Evolutionary conservation across 345 rosid species (phyloP).

Genomic region (Noccaea bulbosa): DNA sequence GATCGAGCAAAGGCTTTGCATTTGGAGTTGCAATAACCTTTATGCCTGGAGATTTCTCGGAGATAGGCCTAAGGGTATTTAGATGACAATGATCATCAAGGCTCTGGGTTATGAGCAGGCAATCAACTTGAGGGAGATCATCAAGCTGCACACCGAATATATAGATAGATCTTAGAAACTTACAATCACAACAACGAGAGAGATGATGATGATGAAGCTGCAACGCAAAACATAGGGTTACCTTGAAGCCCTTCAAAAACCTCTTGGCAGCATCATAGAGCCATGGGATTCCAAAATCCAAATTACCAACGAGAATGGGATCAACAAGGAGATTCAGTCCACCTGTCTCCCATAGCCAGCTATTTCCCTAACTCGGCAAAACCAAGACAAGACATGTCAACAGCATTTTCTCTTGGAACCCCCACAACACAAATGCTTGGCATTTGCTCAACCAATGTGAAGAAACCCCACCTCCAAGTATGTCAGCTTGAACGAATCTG

Average conservation of each 20-base stretch:
- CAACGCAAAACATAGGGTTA: slow-evolving; percentile 35
- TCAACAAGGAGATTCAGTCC: slow-evolving; percentile 77
- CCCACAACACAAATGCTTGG: background rate
- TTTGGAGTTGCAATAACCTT: slow-evolving; percentile 86
- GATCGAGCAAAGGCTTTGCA: slow-evolving; percentile 86
- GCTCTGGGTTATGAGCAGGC: slow-evolving; percentile 88
- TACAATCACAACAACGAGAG: slow-evolving; percentile 3
- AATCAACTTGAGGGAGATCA: slow-evolving; percentile 80
- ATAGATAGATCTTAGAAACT: slow-evolving; percentile 18
- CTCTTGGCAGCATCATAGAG: slow-evolving; percentile 90
- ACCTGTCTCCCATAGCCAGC: slow-evolving; percentile 87
- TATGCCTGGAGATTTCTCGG: slow-evolving; percentile 59
- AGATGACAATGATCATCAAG: slow-evolving; percentile 95
- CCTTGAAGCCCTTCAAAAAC: slow-evolving; percentile 69
- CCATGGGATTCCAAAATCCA: slow-evolving; percentile 95
- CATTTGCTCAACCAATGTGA: background rate
- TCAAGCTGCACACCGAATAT: slow-evolving; percentile 60
- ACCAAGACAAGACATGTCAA: slow-evolving; percentile 26
- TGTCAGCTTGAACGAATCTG: slow-evolving; percentile 66
- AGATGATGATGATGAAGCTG: slow-evolving; percentile 9
- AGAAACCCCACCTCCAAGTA: slow-evolving; percentile 72
- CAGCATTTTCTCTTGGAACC: slow-evolving; percentile 3
- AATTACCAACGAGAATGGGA: slow-evolving; percentile 84
- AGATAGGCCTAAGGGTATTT: slow-evolving; percentile 75
- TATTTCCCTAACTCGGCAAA: slow-evolving; percentile 60